phyloP scores from a whole-genome alignment of 768 basidiomycete genomes.

The Trametes sanguinea region DNA sequence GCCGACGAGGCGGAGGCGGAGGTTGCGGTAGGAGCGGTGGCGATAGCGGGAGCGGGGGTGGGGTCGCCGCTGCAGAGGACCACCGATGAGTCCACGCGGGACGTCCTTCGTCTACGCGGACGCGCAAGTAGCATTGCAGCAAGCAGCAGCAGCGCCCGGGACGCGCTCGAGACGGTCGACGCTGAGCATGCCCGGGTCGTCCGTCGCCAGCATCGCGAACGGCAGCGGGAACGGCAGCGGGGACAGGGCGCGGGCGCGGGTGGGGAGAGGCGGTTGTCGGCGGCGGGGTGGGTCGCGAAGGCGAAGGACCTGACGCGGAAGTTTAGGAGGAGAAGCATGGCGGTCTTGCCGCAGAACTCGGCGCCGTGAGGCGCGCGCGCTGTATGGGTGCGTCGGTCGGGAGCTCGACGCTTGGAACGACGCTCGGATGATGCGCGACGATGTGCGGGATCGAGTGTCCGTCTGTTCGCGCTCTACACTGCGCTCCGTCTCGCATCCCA shows the following conservation, averaged over 20 bases:
- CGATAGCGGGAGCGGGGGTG: neutral
- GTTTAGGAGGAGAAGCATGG: slow-evolving; percentile 28
- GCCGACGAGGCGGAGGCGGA: slow-evolving; percentile 12
- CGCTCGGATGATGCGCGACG: no score
- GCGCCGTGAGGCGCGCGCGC: neutral
- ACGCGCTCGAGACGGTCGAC: slow-evolving; percentile 23
- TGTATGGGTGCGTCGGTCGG: neutral
- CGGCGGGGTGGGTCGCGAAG: slow-evolving; percentile 25
- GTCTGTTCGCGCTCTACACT: no score
- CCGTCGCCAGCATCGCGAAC: neutral
- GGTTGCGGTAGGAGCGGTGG: neutral
- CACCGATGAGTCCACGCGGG: slow-evolving; percentile 10
- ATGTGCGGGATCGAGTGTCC: no score
- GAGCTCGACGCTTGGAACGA: neutral
- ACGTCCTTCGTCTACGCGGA: slow-evolving; percentile 16
- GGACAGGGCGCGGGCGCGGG: slow-evolving; percentile 5
- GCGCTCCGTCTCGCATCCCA: no score
- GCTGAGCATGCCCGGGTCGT: slow-evolving; percentile 16
- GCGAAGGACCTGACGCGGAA: slow-evolving; percentile 29
- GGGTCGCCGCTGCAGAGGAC: neutral
- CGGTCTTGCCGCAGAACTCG: slow-evolving; percentile 19
- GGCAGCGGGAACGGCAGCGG: neutral
- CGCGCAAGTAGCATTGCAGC: neutral
- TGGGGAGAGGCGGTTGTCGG: slow-evolving; percentile 9
- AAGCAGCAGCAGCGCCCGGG: neutral